Percentiles rank a stretch among this genome's conserved stretches.
These are phyloP conservation scores for Paralagenidium karlingii DNA, from an alignment of 352 stramenopile genomes.

Conservation along the genomic window DNA sequence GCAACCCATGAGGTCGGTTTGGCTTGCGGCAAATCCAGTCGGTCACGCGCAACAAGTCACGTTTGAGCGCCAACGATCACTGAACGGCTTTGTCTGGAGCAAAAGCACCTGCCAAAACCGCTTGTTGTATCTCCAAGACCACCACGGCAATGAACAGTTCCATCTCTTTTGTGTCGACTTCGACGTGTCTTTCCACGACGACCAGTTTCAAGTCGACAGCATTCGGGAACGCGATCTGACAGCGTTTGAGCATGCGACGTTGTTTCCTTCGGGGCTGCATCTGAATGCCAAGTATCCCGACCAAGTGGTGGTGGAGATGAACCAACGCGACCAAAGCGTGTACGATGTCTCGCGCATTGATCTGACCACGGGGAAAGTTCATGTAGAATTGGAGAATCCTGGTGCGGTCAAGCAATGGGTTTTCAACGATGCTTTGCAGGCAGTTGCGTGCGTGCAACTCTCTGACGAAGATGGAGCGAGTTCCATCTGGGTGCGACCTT, in stretches of 20 bases:
- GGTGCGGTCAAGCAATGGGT: conserved; percentile 15
- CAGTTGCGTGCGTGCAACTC: conserved; percentile 8
- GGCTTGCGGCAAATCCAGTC: too few species aligned
- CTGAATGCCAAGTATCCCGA: conserved; percentile 15
- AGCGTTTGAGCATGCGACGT: conserved; percentile 17
- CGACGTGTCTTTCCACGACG: too few species aligned
- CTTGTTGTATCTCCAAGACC: conserved; percentile 27
- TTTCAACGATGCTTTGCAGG: conserved; percentile 15
- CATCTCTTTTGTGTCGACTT: conserved; percentile 28
- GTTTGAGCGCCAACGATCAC: conserved; percentile 16
- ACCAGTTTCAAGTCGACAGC: background rate
- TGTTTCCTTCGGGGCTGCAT: conserved; percentile 10
- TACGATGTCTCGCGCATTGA: conserved; percentile 22
- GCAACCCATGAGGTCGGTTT: too few species aligned
- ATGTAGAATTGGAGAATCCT: conserved; percentile 17
- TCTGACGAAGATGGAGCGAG: conserved; percentile 12
- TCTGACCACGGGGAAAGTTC: conserved; percentile 10
- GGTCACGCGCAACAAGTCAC: conserved; percentile 28
- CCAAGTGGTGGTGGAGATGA: conserved; percentile 18
- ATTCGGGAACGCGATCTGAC: conserved; percentile 21
- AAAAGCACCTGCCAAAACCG: conserved; percentile 12
- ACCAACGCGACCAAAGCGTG: conserved; percentile 16
- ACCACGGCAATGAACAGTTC: conserved; percentile 30
- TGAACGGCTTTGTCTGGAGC: conserved; percentile 25
- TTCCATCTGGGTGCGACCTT: conserved; percentile 11